Base-by-base conservation (phyloP, 495 filamentous ascomycete species). In the Parathielavia hyrcaniae region DNA sequence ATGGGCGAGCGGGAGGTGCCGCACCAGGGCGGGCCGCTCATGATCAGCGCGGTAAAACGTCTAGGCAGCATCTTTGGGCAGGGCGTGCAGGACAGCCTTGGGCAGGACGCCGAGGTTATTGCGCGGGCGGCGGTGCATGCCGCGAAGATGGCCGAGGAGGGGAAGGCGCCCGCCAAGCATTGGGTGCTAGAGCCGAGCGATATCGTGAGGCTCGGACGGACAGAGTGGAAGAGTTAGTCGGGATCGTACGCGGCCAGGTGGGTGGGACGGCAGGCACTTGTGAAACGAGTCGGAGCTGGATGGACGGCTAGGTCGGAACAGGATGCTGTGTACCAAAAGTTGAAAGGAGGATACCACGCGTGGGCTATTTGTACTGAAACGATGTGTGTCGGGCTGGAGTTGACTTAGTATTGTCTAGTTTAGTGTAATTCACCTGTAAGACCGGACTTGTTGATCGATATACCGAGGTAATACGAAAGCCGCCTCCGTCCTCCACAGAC, bases 81-180 rank as follows among this genome's bases (percentile, higher is more conserved):
- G 38, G 66, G 68, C 12, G 57, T 82, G 61, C 84, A 83, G 75
- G 81, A 95, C 67, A 63, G 58, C 13, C 82, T 84, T 75, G 88
- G 84, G 4, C 87, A 91, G 75, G 89, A 95, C 51, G 82, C 80
- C 12, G 81, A 85, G 54, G 82, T 86, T 17, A 87, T 96, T 69
- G 90, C 74, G 5, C 79, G 79, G 59, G 89, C 90, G 22, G 86
- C 87, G 11, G 84, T 93, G 23, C 72, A 66, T 17, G 86, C 82
- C 7, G 76, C 77, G 35, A 63, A 68, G 51, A 47, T 75, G 35
- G 75, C 73, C 5, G 70, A 68, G 36, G 66, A 72, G 61, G 75
- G 76, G 20, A 76, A 77, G 66, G 77, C 76, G 13, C 76, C 75
- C 17, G 68, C 57, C 50, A 78, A 73, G 56, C 71, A 72, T 43